Percentiles rank a stretch among this genome's conserved stretches.
These are phyloP conservation scores for Phytophthora vignae DNA, from an alignment of 352 stramenopile species.

Conservation along the genomic window DNA sequence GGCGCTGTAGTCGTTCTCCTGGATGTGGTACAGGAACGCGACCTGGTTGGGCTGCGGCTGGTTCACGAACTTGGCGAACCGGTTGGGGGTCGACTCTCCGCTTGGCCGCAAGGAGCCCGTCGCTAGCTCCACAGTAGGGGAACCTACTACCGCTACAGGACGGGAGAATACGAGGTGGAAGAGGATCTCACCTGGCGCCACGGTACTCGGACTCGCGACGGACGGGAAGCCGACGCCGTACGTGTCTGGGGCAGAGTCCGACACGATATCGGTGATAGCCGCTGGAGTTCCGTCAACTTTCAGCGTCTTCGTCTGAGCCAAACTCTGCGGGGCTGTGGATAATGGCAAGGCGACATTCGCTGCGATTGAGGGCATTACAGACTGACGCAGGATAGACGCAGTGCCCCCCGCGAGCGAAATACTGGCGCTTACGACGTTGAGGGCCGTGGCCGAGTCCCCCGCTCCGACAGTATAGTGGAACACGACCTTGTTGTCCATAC, in stretches of 20 bases:
- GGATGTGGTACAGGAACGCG: constrained; percentile 73
- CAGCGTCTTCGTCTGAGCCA: constrained; percentile 45
- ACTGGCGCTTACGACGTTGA: constrained; percentile 39
- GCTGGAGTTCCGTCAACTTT: constrained; percentile 58
- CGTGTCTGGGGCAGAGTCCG: constrained; percentile 50
- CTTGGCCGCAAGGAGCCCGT: constrained; percentile 63
- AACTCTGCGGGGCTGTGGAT: constrained; percentile 22
- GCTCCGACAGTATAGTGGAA: constrained; percentile 69
- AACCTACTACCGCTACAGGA: constrained; percentile 52
- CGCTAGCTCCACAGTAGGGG: constrained; percentile 60
- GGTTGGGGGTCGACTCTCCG: constrained; percentile 53
- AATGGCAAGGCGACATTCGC: constrained; percentile 49
- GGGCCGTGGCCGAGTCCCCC: constrained; percentile 33
- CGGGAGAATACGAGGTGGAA: constrained; percentile 75
- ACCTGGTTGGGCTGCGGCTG: constrained; percentile 59
- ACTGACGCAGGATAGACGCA: constrained; percentile 43
- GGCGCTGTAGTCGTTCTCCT: constrained; percentile 56
- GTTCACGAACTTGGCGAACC: constrained; percentile 49
- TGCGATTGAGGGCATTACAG: constrained; percentile 39
- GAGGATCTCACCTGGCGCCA: constrained; percentile 71
- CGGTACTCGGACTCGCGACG: constrained; percentile 49
- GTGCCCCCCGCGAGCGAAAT: constrained; percentile 37
- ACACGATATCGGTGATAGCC: constrained; percentile 53
- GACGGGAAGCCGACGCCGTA: constrained; percentile 75
- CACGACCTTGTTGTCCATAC: constrained; percentile 47